phyloP scores from a whole-genome alignment of 495 filamentous ascomycete species.

The Talaromyces thailandensis region DNA sequence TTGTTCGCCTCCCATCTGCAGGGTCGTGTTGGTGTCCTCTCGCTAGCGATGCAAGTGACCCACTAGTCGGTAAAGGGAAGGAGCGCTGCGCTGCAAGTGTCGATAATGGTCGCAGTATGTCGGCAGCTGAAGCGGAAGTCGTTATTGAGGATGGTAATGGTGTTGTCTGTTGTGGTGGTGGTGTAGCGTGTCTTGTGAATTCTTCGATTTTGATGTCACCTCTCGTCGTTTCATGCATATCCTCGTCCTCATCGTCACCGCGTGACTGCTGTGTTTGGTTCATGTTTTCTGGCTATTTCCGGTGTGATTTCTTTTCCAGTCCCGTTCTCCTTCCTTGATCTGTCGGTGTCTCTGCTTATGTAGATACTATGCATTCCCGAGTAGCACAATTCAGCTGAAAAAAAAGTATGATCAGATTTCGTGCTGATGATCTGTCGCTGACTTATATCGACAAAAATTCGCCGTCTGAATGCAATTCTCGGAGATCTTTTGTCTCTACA shows the following conservation, averaged over 20 bases:
- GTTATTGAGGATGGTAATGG: not conserved
- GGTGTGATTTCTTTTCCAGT: not conserved
- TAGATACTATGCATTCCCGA: not conserved
- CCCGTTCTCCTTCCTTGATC: not conserved
- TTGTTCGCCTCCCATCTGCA: not conserved
- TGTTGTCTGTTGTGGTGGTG: not conserved
- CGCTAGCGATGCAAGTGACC: conserved; percentile 8
- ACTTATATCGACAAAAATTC: not conserved
- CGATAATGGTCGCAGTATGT: conserved; percentile 6
- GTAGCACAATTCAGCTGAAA: not conserved
- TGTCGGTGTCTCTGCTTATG: not conserved
- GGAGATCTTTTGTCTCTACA: not conserved
- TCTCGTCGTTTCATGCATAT: not conserved
- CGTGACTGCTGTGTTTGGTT: not conserved
- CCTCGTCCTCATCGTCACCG: not conserved
- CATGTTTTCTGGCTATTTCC: not conserved
- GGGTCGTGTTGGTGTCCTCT: conserved; percentile 1
- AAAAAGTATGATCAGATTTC: not conserved
- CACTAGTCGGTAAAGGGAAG: conserved; percentile 3
- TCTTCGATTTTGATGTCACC: not conserved
- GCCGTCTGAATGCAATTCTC: not conserved
- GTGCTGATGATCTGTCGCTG: not conserved
- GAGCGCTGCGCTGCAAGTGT: conserved; percentile 1
- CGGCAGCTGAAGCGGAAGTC: not conserved
- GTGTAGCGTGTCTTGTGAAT: not conserved